phyloP scores from a whole-genome alignment of 495 filamentous ascomycete genomes.

The Rhypophila decipiens region DNA sequence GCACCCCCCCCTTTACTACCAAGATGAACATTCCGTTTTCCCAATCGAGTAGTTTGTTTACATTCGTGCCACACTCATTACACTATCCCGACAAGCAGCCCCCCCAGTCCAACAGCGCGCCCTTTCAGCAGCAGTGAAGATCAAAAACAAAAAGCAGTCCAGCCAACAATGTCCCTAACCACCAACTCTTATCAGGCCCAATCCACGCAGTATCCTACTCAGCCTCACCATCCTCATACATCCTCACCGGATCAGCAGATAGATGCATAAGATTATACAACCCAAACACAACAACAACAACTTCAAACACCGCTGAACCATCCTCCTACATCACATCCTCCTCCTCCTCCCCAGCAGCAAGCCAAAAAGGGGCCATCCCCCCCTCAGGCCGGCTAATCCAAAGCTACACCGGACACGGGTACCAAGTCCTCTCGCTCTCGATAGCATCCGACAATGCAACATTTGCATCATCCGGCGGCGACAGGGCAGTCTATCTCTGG shows the following conservation, averaged over 20 bases:
- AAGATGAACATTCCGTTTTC: too few species aligned
- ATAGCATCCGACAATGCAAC: conserved; percentile 71
- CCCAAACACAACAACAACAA: conserved; percentile 39
- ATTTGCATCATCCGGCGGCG: conserved; percentile 79
- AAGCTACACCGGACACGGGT: conserved; percentile 81
- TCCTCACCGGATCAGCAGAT: conserved; percentile 83
- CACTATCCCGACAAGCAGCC: too few species aligned
- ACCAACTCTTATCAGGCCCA: conserved; percentile 44
- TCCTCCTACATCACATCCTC: conserved; percentile 25
- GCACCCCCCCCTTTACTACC: too few species aligned
- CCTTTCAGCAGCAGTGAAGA: too few species aligned
- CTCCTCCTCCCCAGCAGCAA: neutral
- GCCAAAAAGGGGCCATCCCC: conserved; percentile 21
- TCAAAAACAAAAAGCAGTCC: too few species aligned
- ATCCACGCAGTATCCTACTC: conserved; percentile 70
- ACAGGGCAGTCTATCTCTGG: conserved; percentile 87
- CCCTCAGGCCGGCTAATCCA: conserved; percentile 59
- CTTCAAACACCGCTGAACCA: conserved; percentile 13
- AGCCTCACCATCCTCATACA: conserved; percentile 60
- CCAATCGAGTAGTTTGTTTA: too few species aligned
- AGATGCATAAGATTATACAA: conserved; percentile 79
- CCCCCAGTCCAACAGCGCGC: too few species aligned
- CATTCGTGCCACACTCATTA: too few species aligned
- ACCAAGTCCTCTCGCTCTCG: conserved; percentile 76
- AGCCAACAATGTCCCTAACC: neutral